phyloP scores from a whole-genome alignment of 495 filamentous ascomycete species.

The Bombardia bombarda region DNA sequence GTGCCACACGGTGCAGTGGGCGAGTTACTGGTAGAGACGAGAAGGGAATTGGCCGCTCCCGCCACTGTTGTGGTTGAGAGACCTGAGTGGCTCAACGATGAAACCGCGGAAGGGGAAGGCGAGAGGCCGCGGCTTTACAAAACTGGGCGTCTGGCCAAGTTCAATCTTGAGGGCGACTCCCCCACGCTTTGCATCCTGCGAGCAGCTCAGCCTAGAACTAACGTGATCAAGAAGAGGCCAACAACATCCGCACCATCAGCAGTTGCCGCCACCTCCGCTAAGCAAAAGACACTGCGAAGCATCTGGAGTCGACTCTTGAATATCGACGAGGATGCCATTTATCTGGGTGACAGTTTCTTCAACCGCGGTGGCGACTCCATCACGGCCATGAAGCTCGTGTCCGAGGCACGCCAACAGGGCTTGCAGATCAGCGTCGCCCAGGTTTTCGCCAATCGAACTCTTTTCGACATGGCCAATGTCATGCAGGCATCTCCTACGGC shows the following conservation, averaged over 20 bases:
- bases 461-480: constrained; percentile 37
- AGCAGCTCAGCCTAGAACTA: constrained; percentile 4
- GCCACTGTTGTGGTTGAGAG: constrained; percentile 1
- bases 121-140: constrained; percentile 14
- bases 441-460: constrained; percentile 42
- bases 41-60: constrained; percentile 3
- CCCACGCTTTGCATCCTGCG: constrained; percentile 6
- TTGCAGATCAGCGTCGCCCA: constrained; percentile 47
- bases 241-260: constrained; percentile 2
- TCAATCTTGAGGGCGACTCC: constrained; percentile 5
- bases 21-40: constrained; percentile 30
- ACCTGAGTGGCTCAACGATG: background rate
- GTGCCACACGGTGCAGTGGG: constrained; percentile 36
- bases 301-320: constrained; percentile 28
- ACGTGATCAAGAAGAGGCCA: constrained; percentile 5
- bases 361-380: constrained; percentile 63
- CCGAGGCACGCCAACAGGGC: constrained; percentile 43
- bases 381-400: constrained; percentile 60
- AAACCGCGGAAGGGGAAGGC: background rate
- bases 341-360: constrained; percentile 52
- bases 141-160: constrained; percentile 25
- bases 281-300: constrained; percentile 27
- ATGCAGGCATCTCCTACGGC: constrained; percentile 7
- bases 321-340: constrained; percentile 32
- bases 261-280: constrained; percentile 20